A percentile compares a stretch with the other conserved stretches of the same genome.
These are phyloP conservation scores for Penicillium brevicompactum DNA, from an alignment of 2,329 filamentous ascomycete genomes.

Conservation along the genomic window DNA sequence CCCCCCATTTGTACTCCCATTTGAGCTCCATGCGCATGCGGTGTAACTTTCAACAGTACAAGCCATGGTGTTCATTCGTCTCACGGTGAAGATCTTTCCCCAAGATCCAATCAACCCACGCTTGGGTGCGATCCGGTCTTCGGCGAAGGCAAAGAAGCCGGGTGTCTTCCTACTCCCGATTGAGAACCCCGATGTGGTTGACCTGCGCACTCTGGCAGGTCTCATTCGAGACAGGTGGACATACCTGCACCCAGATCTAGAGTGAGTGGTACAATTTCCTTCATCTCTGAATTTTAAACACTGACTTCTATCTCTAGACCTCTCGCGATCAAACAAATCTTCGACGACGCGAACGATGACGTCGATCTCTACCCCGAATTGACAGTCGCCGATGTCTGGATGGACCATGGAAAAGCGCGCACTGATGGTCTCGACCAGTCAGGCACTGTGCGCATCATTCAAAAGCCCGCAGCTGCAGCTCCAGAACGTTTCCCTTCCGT, in stretches of 20 bases:
- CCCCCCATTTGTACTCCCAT: too few species aligned
- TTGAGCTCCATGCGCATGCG: too few species aligned
- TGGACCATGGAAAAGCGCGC: slow-evolving; percentile 38
- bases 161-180: slow-evolving; percentile 36
- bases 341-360: slow-evolving; percentile 37
- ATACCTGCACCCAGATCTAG: slow-evolving; percentile 32
- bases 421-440: slow-evolving; percentile 40
- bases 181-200: slow-evolving; percentile 33
- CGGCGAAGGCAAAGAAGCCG: slow-evolving; percentile 18
- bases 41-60: neutral
- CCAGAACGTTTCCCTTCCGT: slow-evolving; percentile 38
- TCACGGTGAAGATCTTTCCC: slow-evolving; percentile 38
- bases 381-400: slow-evolving; percentile 42
- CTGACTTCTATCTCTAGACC: slow-evolving; percentile 26
- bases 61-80: slow-evolving; percentile 41
- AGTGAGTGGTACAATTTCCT: slow-evolving; percentile 27
- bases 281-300: neutral
- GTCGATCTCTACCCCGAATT: slow-evolving; percentile 36
- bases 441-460: slow-evolving; percentile 37
- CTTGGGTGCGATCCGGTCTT: neutral
- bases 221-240: slow-evolving; percentile 38
- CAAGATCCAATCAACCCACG: slow-evolving; percentile 24
- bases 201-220: slow-evolving; percentile 31
- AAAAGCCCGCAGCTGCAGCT: slow-evolving; percentile 27
- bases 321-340: slow-evolving; percentile 39